Evolutionary conservation across 164 flowering plant genomes (phyloP).

Genomic region (Paratinospora sagittata): DNA sequence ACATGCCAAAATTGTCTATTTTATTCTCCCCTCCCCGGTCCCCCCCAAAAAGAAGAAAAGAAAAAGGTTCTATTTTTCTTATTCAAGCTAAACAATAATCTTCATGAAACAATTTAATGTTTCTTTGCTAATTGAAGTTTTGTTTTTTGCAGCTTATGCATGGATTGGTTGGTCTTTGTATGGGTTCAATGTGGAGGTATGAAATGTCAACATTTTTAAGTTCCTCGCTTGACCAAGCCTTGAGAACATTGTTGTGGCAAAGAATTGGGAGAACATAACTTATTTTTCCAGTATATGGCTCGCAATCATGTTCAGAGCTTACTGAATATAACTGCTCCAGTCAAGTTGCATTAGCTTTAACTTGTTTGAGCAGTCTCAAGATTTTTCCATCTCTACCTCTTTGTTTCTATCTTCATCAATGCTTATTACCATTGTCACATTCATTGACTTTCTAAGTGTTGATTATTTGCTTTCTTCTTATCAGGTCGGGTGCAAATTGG

Average conservation of each 20-base stretch:
- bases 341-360: background rate
- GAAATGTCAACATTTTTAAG: background rate
- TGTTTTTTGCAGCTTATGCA: constrained; percentile 62
- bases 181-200: constrained; percentile 96
- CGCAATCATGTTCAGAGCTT: background rate
- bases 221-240: background rate
- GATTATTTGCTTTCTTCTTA: constrained; percentile 16
- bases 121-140: background rate
- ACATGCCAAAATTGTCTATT: too few relatives aligned
- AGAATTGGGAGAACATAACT: background rate
- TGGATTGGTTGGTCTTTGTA: constrained; percentile 80
- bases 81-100: background rate
- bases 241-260: background rate
- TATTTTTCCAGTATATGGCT: background rate
- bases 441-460: background rate
- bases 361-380: background rate
- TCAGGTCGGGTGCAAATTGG: constrained; percentile 75
- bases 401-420: background rate
- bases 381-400: background rate
- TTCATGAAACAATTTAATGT: background rate
- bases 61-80: background rate
- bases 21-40: too few relatives aligned
- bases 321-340: background rate
- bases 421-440: background rate
- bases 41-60: background rate